Evolutionary conservation across 2,329 filamentous ascomycete species (phyloP).

Genomic region (Penicillium concentricum): DNA sequence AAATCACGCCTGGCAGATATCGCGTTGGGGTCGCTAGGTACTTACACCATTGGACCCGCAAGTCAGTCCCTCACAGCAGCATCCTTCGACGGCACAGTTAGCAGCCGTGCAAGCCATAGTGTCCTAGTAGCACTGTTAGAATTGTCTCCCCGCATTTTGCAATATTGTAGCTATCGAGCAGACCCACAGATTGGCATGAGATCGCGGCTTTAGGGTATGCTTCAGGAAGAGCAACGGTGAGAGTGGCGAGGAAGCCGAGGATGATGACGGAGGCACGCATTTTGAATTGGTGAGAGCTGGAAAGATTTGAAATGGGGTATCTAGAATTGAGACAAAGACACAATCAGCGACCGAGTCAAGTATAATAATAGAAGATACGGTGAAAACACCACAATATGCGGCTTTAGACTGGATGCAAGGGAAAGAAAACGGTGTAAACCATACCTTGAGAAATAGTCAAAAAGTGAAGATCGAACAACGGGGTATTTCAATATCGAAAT

Average conservation of each 20-base stretch:
- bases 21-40: not conserved
- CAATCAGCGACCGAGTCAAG: constrained; percentile 1
- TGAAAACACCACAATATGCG: not conserved
- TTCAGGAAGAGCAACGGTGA: constrained; percentile 13
- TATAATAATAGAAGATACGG: not conserved
- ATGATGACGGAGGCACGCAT: constrained; percentile 19
- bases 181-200: constrained; percentile 5
- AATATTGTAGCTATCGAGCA: not conserved
- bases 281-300: not conserved
- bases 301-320: not conserved
- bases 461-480: not conserved
- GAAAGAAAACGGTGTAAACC: not conserved
- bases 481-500: not conserved
- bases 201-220: constrained; percentile 8
- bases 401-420: not conserved
- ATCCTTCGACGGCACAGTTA: constrained; percentile 1
- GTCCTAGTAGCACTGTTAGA: not conserved
- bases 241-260: constrained; percentile 13
- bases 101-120: constrained; percentile 4
- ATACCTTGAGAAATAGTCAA: not conserved
- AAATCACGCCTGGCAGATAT: not conserved
- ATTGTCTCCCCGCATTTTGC: rapidly evolving
- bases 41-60: constrained; percentile 6
- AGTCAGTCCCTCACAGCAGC: constrained; percentile 8
- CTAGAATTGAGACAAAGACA: not conserved